phyloP scores from a whole-genome alignment of 345 rosid genomes.

The Raphanus raphanistrum region DNA sequence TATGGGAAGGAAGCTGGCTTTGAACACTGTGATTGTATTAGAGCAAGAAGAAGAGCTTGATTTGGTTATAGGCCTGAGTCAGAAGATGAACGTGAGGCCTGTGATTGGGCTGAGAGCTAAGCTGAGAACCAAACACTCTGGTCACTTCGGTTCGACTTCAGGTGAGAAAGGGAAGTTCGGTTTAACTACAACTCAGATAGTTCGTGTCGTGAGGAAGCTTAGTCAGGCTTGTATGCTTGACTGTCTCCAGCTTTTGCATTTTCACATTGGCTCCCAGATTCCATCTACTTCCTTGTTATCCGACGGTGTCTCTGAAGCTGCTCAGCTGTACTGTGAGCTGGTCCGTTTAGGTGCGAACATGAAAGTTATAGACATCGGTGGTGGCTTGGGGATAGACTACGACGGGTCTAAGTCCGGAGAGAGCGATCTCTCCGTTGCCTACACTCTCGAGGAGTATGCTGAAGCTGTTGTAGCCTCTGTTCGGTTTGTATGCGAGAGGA shows the following conservation, averaged over 20 bases:
- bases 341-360: constrained; percentile 83
- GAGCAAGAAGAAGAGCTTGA: constrained; percentile 94
- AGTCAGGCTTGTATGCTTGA: constrained; percentile 68
- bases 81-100: constrained; percentile 61
- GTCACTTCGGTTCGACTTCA: constrained; percentile 95
- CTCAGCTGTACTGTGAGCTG: constrained; percentile 91
- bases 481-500: constrained; percentile 64
- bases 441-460: constrained; percentile 83
- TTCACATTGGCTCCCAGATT: constrained; percentile 93
- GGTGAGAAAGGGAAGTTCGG: constrained; percentile 99
- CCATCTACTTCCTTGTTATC: constrained; percentile 68
- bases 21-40: constrained; percentile 83
- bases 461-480: constrained; percentile 72
- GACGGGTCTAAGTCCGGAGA: constrained; percentile 88
- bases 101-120: constrained; percentile 82
- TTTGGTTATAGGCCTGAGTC: constrained; percentile 63
- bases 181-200: constrained; percentile 68
- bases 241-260: constrained; percentile 82
- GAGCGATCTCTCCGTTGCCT: constrained; percentile 83
- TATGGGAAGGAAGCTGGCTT: constrained; percentile 61
- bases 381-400: constrained; percentile 89
- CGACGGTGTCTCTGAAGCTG: constrained; percentile 78
- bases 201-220: constrained; percentile 72
- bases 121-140: constrained; percentile 84
- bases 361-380: constrained; percentile 80